Percentiles rank a stretch among this genome's conserved stretches.
These are phyloP conservation scores for Linnemannia schmuckeri DNA, from an alignment of 192 early-diverging fungal species.

Conservation along the genomic window DNA sequence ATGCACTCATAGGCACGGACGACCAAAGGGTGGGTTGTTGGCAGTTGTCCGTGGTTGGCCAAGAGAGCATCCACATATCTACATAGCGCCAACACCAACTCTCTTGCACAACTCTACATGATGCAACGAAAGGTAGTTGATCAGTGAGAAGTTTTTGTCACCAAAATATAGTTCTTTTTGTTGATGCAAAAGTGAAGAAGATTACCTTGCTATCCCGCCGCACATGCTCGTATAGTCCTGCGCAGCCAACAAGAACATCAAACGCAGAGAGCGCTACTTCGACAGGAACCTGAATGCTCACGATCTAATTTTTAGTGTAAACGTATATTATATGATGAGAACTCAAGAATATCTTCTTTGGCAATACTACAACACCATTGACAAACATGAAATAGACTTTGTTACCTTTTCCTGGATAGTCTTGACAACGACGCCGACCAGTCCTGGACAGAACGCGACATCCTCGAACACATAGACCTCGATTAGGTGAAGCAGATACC, in stretches of 20 bases:
- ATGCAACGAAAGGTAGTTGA: not conserved
- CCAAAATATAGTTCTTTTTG: not conserved
- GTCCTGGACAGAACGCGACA: slow-evolving; percentile 78
- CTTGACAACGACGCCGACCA: slow-evolving; percentile 76
- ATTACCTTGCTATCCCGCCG: slow-evolving; percentile 75
- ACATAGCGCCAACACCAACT: slow-evolving; percentile 78
- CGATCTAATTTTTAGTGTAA: slow-evolving; percentile 52
- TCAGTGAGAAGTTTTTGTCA: not conserved
- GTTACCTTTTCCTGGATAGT: slow-evolving; percentile 84
- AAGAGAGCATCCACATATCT: slow-evolving; percentile 78
- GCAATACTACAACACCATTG: not conserved
- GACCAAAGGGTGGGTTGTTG: slow-evolving; percentile 68
- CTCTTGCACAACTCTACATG: slow-evolving; percentile 71
- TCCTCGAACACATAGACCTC: slow-evolving; percentile 82
- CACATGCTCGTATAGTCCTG: slow-evolving; percentile 73
- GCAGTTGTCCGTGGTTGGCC: slow-evolving; percentile 58
- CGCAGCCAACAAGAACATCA: slow-evolving; percentile 73
- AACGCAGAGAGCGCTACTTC: slow-evolving; percentile 74
- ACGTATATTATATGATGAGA: too few relatives aligned
- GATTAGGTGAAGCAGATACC: slow-evolving; percentile 76
- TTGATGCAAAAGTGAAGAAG: not conserved
- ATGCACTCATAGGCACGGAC: slow-evolving; percentile 81
- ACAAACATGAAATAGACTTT: too few relatives aligned
- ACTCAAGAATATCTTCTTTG: not conserved
- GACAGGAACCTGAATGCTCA: slow-evolving; percentile 68